Percentiles rank a stretch among this genome's conserved stretches.
Evolutionary conservation across 441 rosid genomes (phyloP).

Genomic region (Dalechampia spathulata): DNA sequence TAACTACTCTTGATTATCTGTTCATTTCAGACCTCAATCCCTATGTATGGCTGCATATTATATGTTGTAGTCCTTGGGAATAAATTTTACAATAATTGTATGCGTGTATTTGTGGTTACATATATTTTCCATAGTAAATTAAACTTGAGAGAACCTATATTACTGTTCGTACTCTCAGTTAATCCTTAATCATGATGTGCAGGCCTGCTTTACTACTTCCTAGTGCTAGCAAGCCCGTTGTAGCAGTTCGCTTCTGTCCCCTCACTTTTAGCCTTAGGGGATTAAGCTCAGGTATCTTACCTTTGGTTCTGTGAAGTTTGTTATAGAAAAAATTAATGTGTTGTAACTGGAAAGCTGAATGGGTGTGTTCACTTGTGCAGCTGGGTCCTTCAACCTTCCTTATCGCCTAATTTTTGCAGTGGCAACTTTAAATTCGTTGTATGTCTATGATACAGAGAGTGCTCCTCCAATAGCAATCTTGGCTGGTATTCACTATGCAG

Average conservation of each 20-base stretch:
- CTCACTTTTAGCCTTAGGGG: constrained; percentile 51
- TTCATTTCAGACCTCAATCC: background rate
- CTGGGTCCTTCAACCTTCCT: constrained; percentile 82
- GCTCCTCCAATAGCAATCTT: constrained; percentile 62
- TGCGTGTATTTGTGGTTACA: background rate
- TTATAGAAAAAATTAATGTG: background rate
- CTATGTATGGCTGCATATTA: background rate
- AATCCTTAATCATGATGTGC: constrained; percentile 18
- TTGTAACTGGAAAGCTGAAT: constrained; percentile 6
- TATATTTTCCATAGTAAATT: background rate
- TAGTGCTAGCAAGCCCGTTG: constrained; percentile 77
- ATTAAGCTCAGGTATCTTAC: constrained; percentile 44
- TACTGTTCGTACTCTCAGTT: background rate
- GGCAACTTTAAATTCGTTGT: constrained; percentile 84
- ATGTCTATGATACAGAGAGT: constrained; percentile 83
- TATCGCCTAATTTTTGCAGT: constrained; percentile 81
- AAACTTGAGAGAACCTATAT: background rate
- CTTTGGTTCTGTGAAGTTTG: background rate
- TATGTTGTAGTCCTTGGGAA: background rate
- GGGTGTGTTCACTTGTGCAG: constrained; percentile 37
- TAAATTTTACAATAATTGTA: background rate
- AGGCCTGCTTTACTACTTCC: constrained; percentile 91
- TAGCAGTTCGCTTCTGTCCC: constrained; percentile 86
- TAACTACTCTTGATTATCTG: background rate
- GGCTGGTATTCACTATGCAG: constrained; percentile 93